A percentile compares a stretch with the other conserved stretches of the same genome.
Evolutionary conservation across 2,329 filamentous ascomycete genomes (phyloP).

Genomic region (Pyrenophora seminiperda): DNA sequence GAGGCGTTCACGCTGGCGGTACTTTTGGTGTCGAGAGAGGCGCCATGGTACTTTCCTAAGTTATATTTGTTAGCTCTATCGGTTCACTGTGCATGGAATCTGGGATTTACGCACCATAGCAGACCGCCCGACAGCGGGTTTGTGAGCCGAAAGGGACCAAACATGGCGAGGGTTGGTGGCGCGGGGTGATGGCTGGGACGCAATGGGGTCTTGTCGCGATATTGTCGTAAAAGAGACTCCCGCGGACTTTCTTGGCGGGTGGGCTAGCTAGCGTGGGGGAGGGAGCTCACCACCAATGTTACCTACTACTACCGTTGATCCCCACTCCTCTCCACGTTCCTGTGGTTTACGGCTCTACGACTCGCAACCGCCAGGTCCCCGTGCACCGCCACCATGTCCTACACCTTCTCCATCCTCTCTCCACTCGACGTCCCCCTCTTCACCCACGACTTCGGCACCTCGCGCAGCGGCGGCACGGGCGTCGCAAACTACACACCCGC

Average conservation of each 20-base stretch:
- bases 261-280: conserved; percentile 34
- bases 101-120: conserved; percentile 37
- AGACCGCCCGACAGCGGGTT: conserved; percentile 48
- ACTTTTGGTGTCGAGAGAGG: conserved; percentile 71
- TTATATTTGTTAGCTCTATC: neutral
- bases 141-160: conserved; percentile 49
- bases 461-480: conserved; percentile 93
- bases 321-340: neutral
- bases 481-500: conserved; percentile 85
- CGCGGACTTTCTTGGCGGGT: conserved; percentile 40
- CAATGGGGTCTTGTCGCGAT: conserved; percentile 17
- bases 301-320: neutral
- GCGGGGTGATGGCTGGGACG: conserved; percentile 10
- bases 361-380: neutral
- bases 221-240: conserved; percentile 34
- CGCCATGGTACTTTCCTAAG: conserved; percentile 97
- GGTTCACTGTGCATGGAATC: too few species aligned
- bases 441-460: conserved; percentile 95
- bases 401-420: conserved; percentile 97
- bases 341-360: conserved; percentile 4
- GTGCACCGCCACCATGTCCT: conserved; percentile 70
- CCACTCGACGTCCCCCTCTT: conserved; percentile 96
- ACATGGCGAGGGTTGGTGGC: conserved; percentile 41
- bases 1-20: conserved; percentile 52
- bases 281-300: conserved; percentile 24